phyloP scores from a whole-genome alignment of 805 yeast genomes.

The Zygoascus bituminiphila region DNA sequence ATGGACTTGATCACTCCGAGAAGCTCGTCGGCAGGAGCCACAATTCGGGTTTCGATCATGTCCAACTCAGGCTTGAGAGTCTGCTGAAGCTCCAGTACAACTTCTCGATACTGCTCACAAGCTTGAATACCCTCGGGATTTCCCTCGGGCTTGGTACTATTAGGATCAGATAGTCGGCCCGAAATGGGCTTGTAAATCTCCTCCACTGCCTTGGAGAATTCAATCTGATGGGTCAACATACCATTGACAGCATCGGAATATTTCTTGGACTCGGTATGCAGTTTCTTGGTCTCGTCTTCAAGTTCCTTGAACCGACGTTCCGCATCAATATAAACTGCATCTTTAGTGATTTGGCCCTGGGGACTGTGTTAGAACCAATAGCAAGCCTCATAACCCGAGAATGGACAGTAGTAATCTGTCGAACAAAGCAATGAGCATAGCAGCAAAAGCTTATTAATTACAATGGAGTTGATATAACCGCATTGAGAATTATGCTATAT shows the following conservation, averaged over 20 bases:
- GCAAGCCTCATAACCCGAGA: no score
- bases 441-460: background rate
- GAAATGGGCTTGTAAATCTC: slow-evolving; percentile 94
- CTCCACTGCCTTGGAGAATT: slow-evolving; percentile 90
- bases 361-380: no score
- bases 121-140: slow-evolving; percentile 96
- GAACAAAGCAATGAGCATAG: background rate
- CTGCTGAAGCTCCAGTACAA: slow-evolving; percentile 78
- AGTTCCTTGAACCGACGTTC: slow-evolving; percentile 92
- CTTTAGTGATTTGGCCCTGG: slow-evolving; percentile 45
- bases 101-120: slow-evolving; percentile 80
- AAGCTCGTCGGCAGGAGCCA: slow-evolving; percentile 86
- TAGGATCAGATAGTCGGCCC: slow-evolving; percentile 87
- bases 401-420: background rate
- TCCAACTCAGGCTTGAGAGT: slow-evolving; percentile 88
- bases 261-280: slow-evolving; percentile 82
- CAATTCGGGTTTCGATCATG: slow-evolving; percentile 80
- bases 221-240: slow-evolving; percentile 88
- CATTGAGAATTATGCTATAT: no score
- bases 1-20: slow-evolving; percentile 72
- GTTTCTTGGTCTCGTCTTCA: slow-evolving; percentile 80
- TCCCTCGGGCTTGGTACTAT: slow-evolving; percentile 77
- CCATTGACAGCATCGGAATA: slow-evolving; percentile 89
- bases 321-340: slow-evolving; percentile 89
- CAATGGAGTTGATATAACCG: no score